These are phyloP conservation scores for Termitomyces sp. DNA, from an alignment of 768 basidiomycete species.

Conservation along the genomic window DNA sequence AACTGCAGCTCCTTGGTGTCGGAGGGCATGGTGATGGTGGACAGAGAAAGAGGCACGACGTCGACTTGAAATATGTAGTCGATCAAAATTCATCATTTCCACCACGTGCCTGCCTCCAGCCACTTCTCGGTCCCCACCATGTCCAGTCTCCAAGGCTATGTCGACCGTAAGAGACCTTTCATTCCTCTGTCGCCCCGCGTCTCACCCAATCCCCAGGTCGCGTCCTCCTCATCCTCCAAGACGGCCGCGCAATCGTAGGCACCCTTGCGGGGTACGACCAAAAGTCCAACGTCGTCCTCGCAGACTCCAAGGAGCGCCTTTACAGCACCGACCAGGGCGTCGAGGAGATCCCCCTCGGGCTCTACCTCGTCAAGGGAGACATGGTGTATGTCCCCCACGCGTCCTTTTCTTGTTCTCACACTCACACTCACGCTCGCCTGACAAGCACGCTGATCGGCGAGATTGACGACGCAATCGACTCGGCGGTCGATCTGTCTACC, in stretches of 20 bases:
- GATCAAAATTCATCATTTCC: not conserved
- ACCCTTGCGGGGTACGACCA: slow-evolving; percentile 91
- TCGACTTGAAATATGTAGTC: not conserved
- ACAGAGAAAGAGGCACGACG: not conserved
- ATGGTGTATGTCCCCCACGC: slow-evolving; percentile 75
- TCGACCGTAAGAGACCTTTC: slow-evolving; percentile 60
- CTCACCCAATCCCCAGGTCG: slow-evolving; percentile 48
- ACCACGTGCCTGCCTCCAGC: not conserved
- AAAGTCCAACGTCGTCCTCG: slow-evolving; percentile 93
- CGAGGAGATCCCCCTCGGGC: slow-evolving; percentile 89
- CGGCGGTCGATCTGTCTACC: slow-evolving; percentile 65
- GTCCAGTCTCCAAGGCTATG: slow-evolving; percentile 90
- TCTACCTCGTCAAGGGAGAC: slow-evolving; percentile 98
- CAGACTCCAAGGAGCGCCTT: slow-evolving; percentile 90
- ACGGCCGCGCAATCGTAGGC: slow-evolving; percentile 93
- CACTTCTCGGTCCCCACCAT: no score
- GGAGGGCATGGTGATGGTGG: slow-evolving; percentile 12
- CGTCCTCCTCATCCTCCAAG: slow-evolving; percentile 92
- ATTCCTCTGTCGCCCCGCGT: not conserved
- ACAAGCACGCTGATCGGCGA: slow-evolving; percentile 76
- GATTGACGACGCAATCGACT: slow-evolving; percentile 80
- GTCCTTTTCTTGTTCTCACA: not conserved
- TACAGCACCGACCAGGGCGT: slow-evolving; percentile 90
- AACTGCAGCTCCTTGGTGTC: no score
- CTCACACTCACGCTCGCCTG: slow-evolving; percentile 10